Evolutionary conservation across 1,284 basidiomycete genomes (phyloP).

Genomic region (Ustilago nuda): DNA sequence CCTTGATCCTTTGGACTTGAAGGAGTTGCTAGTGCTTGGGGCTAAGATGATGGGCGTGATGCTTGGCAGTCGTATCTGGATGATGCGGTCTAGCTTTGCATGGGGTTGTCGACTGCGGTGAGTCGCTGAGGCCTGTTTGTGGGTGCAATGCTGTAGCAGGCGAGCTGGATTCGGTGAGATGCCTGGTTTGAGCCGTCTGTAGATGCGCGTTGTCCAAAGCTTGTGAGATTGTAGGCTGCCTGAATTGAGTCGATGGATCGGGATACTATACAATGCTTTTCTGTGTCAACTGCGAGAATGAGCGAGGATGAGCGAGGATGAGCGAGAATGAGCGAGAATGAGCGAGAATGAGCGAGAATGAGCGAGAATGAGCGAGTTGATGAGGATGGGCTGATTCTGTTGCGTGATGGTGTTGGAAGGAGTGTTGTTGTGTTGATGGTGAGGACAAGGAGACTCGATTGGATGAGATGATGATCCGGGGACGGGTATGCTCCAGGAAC

Average conservation of each 20-base stretch:
- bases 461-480: conserved; percentile 4
- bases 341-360: no score
- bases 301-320: not conserved
- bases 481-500: not conserved
- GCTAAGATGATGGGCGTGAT: not conserved
- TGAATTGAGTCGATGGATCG: not conserved
- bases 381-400: not conserved
- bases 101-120: not conserved
- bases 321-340: no score
- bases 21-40: not conserved
- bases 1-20: no score
- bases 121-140: not conserved
- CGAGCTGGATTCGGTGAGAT: not conserved
- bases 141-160: not conserved
- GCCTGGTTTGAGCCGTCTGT: not conserved
- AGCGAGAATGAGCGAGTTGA: not conserved
- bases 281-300: not conserved
- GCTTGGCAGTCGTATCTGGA: not conserved
- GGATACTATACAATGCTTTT: conserved; percentile 20
- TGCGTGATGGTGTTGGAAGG: not conserved
- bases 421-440: not conserved
- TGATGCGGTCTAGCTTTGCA: not conserved
- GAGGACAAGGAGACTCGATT: not conserved
- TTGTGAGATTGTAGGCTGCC: not conserved
- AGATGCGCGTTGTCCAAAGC: not conserved